These are phyloP conservation scores for Aphanomyces astaci DNA, from an alignment of 352 stramenopile genomes.

Conservation along the genomic window DNA sequence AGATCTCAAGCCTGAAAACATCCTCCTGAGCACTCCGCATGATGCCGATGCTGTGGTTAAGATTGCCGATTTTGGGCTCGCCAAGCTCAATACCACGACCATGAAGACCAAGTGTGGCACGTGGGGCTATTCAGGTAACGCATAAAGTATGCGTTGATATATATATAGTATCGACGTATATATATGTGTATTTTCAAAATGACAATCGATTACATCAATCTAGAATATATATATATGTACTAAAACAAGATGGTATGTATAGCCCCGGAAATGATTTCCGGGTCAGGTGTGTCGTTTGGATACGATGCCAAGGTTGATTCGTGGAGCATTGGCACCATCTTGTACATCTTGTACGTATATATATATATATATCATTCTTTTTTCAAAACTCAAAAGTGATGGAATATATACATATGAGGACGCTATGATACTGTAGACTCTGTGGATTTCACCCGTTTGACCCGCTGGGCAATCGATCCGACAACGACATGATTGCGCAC, in stretches of 20 bases:
- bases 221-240: no score
- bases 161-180: no score
- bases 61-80: slow-evolving; percentile 77
- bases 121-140: slow-evolving; percentile 57
- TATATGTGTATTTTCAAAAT: no score
- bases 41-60: slow-evolving; percentile 23
- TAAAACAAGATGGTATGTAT: slow-evolving; percentile 18
- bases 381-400: no score
- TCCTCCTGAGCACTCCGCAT: slow-evolving; percentile 36
- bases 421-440: slow-evolving; percentile 33
- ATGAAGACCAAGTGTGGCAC: slow-evolving; percentile 78
- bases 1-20: slow-evolving; percentile 81
- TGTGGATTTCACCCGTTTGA: slow-evolving; percentile 83
- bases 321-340: slow-evolving; percentile 79
- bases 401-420: no score
- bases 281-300: slow-evolving; percentile 51
- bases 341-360: slow-evolving; percentile 81
- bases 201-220: no score
- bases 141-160: no score
- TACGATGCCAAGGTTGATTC: slow-evolving; percentile 83
- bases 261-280: slow-evolving; percentile 76
- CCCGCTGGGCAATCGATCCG: slow-evolving; percentile 53
- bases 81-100: slow-evolving; percentile 64
- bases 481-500: slow-evolving; percentile 76
- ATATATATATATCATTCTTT: no score